Conservation (phyloP, 805 yeast species). For the Kuraishia cidri region DNA sequence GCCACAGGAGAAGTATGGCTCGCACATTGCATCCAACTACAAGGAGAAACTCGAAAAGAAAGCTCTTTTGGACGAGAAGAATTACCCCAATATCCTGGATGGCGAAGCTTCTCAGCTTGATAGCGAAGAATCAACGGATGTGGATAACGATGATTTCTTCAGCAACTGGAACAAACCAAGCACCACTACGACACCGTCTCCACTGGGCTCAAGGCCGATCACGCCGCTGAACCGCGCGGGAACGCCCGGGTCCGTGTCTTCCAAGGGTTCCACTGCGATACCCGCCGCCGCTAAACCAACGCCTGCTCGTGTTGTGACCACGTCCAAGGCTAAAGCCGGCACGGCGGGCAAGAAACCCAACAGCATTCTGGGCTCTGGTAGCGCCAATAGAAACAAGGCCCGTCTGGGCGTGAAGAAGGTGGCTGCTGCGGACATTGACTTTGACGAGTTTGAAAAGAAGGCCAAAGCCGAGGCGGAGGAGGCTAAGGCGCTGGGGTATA, state of each 20-base stretch:
- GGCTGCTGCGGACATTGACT: constrained; percentile 39
- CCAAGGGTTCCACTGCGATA: constrained; percentile 16
- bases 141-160: constrained; percentile 76
- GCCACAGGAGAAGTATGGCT: constrained; percentile 71
- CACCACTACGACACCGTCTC: constrained; percentile 36
- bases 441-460: constrained; percentile 58
- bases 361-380: constrained; percentile 25
- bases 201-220: constrained; percentile 32
- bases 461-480: constrained; percentile 81
- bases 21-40: constrained; percentile 72
- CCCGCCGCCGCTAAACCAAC: constrained; percentile 16
- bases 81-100: constrained; percentile 68
- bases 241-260: constrained; percentile 18
- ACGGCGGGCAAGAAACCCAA: constrained; percentile 14
- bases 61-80: constrained; percentile 54
- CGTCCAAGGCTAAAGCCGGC: constrained; percentile 9
- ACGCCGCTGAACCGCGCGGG: constrained; percentile 26
- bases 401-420: constrained; percentile 52
- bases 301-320: constrained; percentile 18
- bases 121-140: constrained; percentile 23
- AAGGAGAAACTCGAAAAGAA: constrained; percentile 69
- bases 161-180: constrained; percentile 82
- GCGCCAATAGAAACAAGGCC: constrained; percentile 45
- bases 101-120: constrained; percentile 28
- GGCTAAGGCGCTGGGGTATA: constrained; percentile 43